Evolutionary conservation across 805 yeast genomes (phyloP).

Genomic region (Metschnikowia proteae): DNA sequence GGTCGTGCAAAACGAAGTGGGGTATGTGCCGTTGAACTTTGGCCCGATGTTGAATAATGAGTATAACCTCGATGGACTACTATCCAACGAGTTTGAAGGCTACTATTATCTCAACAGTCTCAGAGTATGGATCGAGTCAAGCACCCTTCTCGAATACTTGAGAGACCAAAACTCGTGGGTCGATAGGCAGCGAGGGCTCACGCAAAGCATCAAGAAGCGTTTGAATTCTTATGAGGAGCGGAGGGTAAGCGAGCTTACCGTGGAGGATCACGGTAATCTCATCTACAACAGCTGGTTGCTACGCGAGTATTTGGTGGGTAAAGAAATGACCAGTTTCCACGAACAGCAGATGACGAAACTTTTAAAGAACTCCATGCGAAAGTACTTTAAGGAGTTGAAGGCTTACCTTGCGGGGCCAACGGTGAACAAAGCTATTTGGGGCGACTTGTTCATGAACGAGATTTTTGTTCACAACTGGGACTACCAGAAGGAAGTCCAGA

Average conservation of each 20-base stretch:
- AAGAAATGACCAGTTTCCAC: slow-evolving; percentile 27
- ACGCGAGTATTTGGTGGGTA: slow-evolving; percentile 23
- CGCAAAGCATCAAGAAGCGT: neutral
- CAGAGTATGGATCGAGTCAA: slow-evolving; percentile 17
- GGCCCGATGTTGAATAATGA: slow-evolving; percentile 25
- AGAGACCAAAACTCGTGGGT: slow-evolving; percentile 24
- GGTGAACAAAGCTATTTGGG: slow-evolving; percentile 20
- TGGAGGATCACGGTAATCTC: slow-evolving; percentile 26
- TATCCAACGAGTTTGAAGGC: slow-evolving; percentile 2
- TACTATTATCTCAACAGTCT: slow-evolving; percentile 8
- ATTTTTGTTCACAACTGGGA: slow-evolving; percentile 24
- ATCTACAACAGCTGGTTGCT: slow-evolving; percentile 25
- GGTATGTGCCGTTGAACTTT: slow-evolving; percentile 31
- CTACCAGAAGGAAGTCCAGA: slow-evolving; percentile 18
- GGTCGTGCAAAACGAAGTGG: slow-evolving; percentile 19
- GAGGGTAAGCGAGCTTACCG: slow-evolving; percentile 16
- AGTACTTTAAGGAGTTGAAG: slow-evolving; percentile 1
- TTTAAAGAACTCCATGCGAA: slow-evolving; percentile 1
- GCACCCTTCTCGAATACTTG: slow-evolving; percentile 25
- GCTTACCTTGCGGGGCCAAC: slow-evolving; percentile 13
- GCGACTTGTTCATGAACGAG: slow-evolving; percentile 26
- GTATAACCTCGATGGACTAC: slow-evolving; percentile 19
- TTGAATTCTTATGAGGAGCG: neutral
- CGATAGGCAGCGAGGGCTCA: slow-evolving; percentile 6
- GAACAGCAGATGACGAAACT: slow-evolving; percentile 23